Percentiles rank a stretch among this genome's conserved stretches.
phyloP scores from a whole-genome alignment of 2,329 filamentous ascomycete species.

The Tolypocladium ophioglossoides region DNA sequence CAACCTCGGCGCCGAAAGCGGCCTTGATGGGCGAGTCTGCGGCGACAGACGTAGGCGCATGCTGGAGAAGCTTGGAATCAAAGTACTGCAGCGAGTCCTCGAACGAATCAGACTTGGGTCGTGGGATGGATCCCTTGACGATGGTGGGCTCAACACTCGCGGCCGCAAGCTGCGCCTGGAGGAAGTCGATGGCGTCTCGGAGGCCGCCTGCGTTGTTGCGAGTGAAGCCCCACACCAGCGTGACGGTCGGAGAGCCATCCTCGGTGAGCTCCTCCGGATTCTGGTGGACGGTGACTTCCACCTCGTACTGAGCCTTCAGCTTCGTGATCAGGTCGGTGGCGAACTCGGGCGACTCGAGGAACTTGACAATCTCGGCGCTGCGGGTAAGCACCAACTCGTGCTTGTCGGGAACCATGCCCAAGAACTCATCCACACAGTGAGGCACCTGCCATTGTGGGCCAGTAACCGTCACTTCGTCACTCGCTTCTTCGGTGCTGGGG shows the following conservation, averaged over 20 bases:
- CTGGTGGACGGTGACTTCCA: conserved; percentile 68
- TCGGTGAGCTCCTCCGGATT: conserved; percentile 48
- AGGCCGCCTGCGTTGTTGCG: conserved; percentile 94
- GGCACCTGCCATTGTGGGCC: conserved; percentile 98
- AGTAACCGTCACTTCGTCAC: conserved; percentile 89
- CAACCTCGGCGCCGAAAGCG: conserved; percentile 71
- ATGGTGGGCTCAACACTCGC: conserved; percentile 81
- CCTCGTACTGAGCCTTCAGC: conserved; percentile 84
- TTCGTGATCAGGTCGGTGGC: conserved; percentile 69
- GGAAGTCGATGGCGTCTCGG: conserved; percentile 90
- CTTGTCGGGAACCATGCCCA: conserved; percentile 95
- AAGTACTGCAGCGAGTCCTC: conserved; percentile 96
- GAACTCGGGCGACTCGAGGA: conserved; percentile 74
- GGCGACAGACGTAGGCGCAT: conserved; percentile 68
- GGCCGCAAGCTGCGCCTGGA: conserved; percentile 75
- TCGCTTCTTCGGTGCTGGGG: conserved; percentile 93
- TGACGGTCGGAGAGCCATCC: conserved; percentile 46
- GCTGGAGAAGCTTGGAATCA: conserved; percentile 90
- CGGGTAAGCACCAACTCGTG: conserved; percentile 83
- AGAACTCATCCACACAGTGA: conserved; percentile 87
- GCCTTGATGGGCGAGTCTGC: conserved; percentile 85
- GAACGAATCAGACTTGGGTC: conserved; percentile 98
- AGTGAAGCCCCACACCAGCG: conserved; percentile 73
- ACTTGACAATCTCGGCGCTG: conserved; percentile 65
- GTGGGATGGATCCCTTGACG: conserved; percentile 87